Percentiles rank a stretch among this genome's conserved stretches.
phyloP scores from a whole-genome alignment of 345 rosid genomes.

The Lumnitzera littorea region DNA sequence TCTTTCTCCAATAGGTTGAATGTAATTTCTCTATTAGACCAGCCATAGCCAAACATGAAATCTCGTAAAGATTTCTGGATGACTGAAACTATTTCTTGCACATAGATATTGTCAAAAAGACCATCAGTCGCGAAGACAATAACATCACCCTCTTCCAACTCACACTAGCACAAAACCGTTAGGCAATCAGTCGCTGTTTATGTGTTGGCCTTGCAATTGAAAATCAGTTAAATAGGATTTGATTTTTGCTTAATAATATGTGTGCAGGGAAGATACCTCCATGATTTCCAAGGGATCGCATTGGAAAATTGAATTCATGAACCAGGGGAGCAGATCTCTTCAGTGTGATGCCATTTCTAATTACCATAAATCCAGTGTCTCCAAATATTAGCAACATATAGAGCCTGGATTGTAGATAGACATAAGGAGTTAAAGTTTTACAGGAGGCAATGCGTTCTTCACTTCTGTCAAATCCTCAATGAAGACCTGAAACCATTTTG shows the following conservation, averaged over 20 bases:
- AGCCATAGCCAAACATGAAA: no score
- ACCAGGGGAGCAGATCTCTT: constrained; percentile 55
- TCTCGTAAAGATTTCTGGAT: constrained; percentile 36
- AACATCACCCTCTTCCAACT: constrained; percentile 52
- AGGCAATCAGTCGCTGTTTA: background rate
- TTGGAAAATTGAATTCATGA: constrained; percentile 61
- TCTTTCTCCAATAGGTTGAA: no score
- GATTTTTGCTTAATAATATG: no score
- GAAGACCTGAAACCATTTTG: background rate
- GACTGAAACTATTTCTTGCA: constrained; percentile 49
- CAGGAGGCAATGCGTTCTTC: constrained; percentile 41
- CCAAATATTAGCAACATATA: constrained; percentile 62
- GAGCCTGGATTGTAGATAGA: constrained; percentile 29
- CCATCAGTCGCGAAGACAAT: constrained; percentile 60
- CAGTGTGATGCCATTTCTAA: constrained; percentile 43
- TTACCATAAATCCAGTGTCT: constrained; percentile 64
- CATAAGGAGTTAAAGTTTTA: no score
- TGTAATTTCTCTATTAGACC: no score
- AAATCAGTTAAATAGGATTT: no score
- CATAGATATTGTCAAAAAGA: constrained; percentile 70
- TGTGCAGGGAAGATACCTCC: constrained; percentile 34
- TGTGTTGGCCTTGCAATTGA: no score
- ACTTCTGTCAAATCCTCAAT: constrained; percentile 20
- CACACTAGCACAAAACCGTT: constrained; percentile 30
- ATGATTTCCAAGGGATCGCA: constrained; percentile 42